Evolutionary conservation across 495 filamentous ascomycete genomes (phyloP), one percentile per base, ranked within the genome.

Genomic region (Zalerion maritima): DNA sequence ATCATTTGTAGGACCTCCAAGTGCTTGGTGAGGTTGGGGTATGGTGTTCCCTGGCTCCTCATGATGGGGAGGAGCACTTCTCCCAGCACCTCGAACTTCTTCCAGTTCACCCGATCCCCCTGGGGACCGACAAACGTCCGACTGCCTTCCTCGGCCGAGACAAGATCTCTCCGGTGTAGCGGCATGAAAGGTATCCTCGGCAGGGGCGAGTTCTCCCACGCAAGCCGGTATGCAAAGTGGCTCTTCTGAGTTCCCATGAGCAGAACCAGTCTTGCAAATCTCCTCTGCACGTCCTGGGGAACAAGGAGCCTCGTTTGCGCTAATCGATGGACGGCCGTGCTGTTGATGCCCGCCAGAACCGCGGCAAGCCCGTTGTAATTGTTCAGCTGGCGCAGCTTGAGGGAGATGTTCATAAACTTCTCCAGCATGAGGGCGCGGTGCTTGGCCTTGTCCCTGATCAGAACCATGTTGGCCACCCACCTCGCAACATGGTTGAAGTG

Each of bases 321-420:
- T 1, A 97, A 72, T n/a, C 89, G 80, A 42, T 85, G 78, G 12
- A 96, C 75, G 6, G 84, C 74, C 0, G 77, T 81, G 35, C 78
- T 75, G 49, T 92, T 86, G 47, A 96, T 84, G 14, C 85, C 89
- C 5, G 89, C 91, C 33, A 97, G 69, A 3, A 97, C 73, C 11
- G 89, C 89, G 10, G 85, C 89, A 13, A 97, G 67, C 0, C 83
- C 75, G 49, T 96, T 94, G 58, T 97, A 97, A 53, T 97, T 94
- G 55, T 97, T 97, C 36, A 89, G 58, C 40, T 83, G 73, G 22
- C 89, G 81, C 14, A 97, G 62, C 60, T 79, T 81, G 57, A 78
- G 47, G 28, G 81, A 80, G 32, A 92, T 72, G 10, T 59, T 64
- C 82, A 96, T 97, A 41, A 91, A 91, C 46, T 92, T 94, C 52